Conservation (phyloP, 73 alveolate species). For the Paraurostyla sp. region DNA sequence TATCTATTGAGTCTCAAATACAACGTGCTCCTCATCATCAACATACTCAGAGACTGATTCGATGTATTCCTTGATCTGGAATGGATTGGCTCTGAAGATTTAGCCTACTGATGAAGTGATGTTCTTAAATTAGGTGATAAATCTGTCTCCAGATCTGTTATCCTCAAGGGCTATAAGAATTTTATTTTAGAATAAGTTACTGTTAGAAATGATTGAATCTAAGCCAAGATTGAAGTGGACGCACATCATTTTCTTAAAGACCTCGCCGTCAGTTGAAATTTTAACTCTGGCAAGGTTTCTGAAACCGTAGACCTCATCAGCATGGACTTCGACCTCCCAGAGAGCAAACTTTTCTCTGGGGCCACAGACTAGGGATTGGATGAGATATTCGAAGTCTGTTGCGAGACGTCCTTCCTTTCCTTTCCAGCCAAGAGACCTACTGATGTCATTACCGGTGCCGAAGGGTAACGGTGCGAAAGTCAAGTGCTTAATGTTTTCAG, state of each 20-base stretch:
- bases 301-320: background rate
- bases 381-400: background rate
- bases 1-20: background rate
- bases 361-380: background rate
- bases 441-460: constrained; percentile 47
- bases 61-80: background rate
- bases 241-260: constrained; percentile 5
- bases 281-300: background rate
- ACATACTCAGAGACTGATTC: background rate
- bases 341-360: constrained; percentile 15
- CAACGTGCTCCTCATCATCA: background rate
- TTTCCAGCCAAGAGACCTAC: constrained; percentile 41
- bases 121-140: no score
- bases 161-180: constrained; percentile 5
- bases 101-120: no score
- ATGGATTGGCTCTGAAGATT: background rate
- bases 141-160: background rate
- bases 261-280: background rate
- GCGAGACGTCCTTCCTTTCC: background rate
- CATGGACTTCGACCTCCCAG: constrained; percentile 40
- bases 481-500: background rate
- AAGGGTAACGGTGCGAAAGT: constrained; percentile 8
- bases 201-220: constrained; percentile 20
- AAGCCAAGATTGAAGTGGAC: constrained; percentile 26
- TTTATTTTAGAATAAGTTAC: background rate